phyloP scores from a whole-genome alignment of 2,329 filamentous ascomycete genomes.

The Cladorrhinum sp. region DNA sequence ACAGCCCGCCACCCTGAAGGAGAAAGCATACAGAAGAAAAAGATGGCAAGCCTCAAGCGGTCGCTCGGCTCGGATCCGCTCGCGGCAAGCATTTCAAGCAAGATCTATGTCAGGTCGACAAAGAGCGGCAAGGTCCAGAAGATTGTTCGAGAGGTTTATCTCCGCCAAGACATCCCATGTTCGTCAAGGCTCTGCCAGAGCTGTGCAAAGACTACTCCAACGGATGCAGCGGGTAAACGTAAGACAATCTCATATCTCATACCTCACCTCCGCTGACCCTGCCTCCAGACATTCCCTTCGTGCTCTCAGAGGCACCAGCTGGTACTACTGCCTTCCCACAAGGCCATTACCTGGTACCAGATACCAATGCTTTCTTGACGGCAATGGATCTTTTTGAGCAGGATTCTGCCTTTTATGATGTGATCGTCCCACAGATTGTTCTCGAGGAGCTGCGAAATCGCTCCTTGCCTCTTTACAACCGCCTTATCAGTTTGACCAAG shows the following conservation, averaged over 20 bases:
- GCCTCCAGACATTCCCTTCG: conserved; percentile 67
- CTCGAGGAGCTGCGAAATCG: conserved; percentile 93
- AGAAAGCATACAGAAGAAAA: no score
- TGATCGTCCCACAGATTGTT: conserved; percentile 94
- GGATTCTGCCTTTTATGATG: conserved; percentile 87
- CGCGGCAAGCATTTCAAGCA: conserved; percentile 81
- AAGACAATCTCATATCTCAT: conserved; percentile 28
- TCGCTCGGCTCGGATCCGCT: conserved; percentile 49
- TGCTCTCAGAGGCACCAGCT: conserved; percentile 84
- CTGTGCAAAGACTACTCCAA: conserved; percentile 72
- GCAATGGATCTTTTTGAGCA: conserved; percentile 98
- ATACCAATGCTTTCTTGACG: conserved; percentile 92
- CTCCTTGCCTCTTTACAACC: conserved; percentile 91
- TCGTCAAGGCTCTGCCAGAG: conserved; percentile 81
- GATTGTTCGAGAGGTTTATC: conserved; percentile 93
- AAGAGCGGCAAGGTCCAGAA: conserved; percentile 98
- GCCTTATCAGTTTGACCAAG: conserved; percentile 83
- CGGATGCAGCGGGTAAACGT: conserved; percentile 77
- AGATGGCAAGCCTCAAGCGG: conserved; percentile 65
- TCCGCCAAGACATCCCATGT: conserved; percentile 95
- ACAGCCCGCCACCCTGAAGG: no score
- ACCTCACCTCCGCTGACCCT: conserved; percentile 22
- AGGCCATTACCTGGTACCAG: conserved; percentile 91
- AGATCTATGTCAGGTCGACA: conserved; percentile 91
- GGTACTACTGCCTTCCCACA: conserved; percentile 77